Conservation (phyloP, 2,329 filamentous ascomycete genomes). For the Leptosphaerulina australis region DNA sequence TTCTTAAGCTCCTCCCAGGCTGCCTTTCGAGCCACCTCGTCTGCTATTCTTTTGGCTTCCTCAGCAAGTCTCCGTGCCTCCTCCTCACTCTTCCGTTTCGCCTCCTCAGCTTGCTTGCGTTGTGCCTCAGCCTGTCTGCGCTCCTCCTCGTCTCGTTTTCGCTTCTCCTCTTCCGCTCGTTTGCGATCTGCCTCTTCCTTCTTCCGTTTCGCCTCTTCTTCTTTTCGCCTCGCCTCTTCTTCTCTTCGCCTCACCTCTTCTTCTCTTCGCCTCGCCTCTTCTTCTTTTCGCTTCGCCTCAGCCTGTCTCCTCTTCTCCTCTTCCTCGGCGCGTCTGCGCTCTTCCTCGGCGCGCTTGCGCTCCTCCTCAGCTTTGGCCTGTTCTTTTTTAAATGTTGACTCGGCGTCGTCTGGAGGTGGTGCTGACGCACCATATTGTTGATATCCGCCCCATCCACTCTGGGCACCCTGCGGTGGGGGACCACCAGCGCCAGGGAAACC, state of each 20-base stretch:
- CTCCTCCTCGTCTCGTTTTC: slow-evolving; percentile 45
- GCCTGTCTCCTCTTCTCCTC: slow-evolving; percentile 49
- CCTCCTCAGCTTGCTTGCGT: slow-evolving; percentile 50
- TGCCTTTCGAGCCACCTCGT: slow-evolving; percentile 56
- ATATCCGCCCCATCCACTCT: slow-evolving; percentile 33
- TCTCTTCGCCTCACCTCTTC: slow-evolving; percentile 45
- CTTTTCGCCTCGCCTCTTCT: slow-evolving; percentile 45
- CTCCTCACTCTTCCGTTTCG: slow-evolving; percentile 52
- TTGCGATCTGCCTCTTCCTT: slow-evolving; percentile 54
- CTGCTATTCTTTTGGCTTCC: slow-evolving; percentile 51
- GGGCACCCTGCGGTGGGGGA: slow-evolving; percentile 41
- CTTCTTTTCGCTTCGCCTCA: slow-evolving; percentile 46
- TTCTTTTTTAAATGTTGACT: slow-evolving; percentile 41
- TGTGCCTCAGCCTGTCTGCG: slow-evolving; percentile 33
- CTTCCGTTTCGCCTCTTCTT: slow-evolving; percentile 41
- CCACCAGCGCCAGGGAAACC: slow-evolving; percentile 41
- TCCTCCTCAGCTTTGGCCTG: slow-evolving; percentile 54
- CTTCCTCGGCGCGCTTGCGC: slow-evolving; percentile 65
- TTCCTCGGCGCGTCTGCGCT: slow-evolving; percentile 67
- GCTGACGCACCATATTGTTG: slow-evolving; percentile 41
- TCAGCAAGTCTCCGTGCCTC: slow-evolving; percentile 50
- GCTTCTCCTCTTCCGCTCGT: slow-evolving; percentile 15
- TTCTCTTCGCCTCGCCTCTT: slow-evolving; percentile 47
- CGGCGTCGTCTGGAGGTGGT: slow-evolving; percentile 40
- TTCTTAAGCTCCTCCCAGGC: slow-evolving; percentile 48